phyloP scores from a whole-genome alignment of 345 rosid genomes.

The Erodium maritimum region DNA sequence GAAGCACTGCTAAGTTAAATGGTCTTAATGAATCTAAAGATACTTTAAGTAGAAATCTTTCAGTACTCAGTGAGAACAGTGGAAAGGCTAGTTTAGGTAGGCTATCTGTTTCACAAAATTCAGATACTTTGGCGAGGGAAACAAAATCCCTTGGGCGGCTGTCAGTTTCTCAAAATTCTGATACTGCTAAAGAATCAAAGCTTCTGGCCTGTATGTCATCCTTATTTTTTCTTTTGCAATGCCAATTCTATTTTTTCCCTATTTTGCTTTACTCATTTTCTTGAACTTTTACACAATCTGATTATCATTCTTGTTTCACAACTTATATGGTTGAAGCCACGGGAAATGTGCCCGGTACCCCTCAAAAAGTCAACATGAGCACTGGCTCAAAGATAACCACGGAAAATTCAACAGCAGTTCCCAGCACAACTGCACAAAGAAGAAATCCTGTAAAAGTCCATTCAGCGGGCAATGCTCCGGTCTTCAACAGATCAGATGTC shows the following conservation, averaged over 20 bases:
- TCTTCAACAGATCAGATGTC: constrained; percentile 51
- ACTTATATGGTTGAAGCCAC: constrained; percentile 43
- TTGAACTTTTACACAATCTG: background rate
- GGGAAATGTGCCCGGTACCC: constrained; percentile 70
- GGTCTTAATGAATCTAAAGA: constrained; percentile 53
- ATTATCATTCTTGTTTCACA: constrained; percentile 7
- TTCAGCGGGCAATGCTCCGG: constrained; percentile 31
- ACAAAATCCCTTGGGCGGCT: background rate
- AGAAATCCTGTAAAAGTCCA: constrained; percentile 40
- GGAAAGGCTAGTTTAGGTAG: constrained; percentile 43
- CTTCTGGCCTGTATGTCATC: constrained; percentile 36
- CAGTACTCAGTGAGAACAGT: constrained; percentile 44
- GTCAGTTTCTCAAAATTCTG: constrained; percentile 77
- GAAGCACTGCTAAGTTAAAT: constrained; percentile 25
- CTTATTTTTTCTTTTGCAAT: background rate
- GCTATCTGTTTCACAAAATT: constrained; percentile 40
- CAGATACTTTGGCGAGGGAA: constrained; percentile 3
- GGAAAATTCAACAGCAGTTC: constrained; percentile 26
- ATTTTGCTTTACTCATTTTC: background rate
- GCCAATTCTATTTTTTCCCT: constrained; percentile 1
- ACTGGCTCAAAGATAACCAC: constrained; percentile 31
- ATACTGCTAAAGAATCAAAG: constrained; percentile 61
- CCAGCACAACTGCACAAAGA: constrained; percentile 43
- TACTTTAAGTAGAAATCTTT: constrained; percentile 40
- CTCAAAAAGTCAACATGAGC: constrained; percentile 50